Evolutionary conservation across 441 rosid species (phyloP).

Genomic region (Omphalea diandra): DNA sequence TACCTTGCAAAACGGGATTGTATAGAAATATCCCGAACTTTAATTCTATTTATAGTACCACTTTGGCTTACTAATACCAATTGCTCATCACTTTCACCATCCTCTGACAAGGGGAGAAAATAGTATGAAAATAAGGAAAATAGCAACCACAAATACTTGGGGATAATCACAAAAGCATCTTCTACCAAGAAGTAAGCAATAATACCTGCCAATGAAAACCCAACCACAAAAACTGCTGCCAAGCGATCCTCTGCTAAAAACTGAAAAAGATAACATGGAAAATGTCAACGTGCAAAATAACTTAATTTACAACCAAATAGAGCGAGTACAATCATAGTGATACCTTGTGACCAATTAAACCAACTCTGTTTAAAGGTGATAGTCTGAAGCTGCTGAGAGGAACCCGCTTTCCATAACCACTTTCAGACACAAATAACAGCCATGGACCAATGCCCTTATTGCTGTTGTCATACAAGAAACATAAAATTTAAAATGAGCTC

Average conservation of each 20-base stretch:
- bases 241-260: slow-evolving; percentile 70
- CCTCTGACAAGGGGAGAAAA: slow-evolving; percentile 40
- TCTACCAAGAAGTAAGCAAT: neutral
- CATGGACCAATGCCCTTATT: slow-evolving; percentile 71
- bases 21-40: slow-evolving; percentile 87
- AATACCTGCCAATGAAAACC: slow-evolving; percentile 79
- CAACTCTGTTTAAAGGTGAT: slow-evolving; percentile 69
- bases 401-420: slow-evolving; percentile 93
- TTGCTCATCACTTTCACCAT: slow-evolving; percentile 94
- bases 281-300: neutral
- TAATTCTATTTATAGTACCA: slow-evolving; percentile 86
- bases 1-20: slow-evolving; percentile 93
- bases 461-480: slow-evolving; percentile 28
- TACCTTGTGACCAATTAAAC: slow-evolving; percentile 84
- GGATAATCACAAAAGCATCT: neutral
- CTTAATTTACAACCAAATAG: no score
- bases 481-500: neutral
- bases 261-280: slow-evolving; percentile 35
- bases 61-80: slow-evolving; percentile 94
- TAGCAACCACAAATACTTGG: neutral
- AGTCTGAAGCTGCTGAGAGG: slow-evolving; percentile 72
- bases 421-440: slow-evolving; percentile 84
- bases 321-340: neutral
- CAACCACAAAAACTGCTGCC: slow-evolving; percentile 90
- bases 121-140: slow-evolving; percentile 10